Conservation (phyloP, 208 protist species). For the Histomonas meleagridis region DNA sequence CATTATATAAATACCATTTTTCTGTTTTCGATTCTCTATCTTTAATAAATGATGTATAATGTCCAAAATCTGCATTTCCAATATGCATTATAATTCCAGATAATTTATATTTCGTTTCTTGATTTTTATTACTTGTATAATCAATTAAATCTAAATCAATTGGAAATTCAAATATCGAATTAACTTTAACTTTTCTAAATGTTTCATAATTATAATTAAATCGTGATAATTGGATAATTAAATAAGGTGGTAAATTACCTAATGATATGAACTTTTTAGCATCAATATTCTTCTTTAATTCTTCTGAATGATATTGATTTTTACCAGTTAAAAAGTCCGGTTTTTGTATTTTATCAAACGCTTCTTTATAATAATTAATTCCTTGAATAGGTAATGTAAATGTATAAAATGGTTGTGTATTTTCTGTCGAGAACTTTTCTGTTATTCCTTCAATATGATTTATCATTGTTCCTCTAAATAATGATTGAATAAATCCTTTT, state of each 20-base stretch:
- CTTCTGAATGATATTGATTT: slow-evolving; percentile 1
- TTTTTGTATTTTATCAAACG: background rate
- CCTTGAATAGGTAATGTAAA: background rate
- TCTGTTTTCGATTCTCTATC: slow-evolving; percentile 31
- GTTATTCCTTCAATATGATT: background rate
- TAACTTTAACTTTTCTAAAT: background rate
- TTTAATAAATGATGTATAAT: slow-evolving; percentile 61
- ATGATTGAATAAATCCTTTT: too few species aligned
- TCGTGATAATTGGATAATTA: background rate
- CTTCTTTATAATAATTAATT: background rate
- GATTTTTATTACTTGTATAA: background rate
- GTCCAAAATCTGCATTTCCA: slow-evolving; percentile 57
- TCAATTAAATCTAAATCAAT: background rate
- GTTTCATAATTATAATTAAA: background rate
- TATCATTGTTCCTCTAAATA: background rate
- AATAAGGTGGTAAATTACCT: background rate
- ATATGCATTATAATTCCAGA: slow-evolving; percentile 57
- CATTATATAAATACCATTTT: slow-evolving; percentile 4
- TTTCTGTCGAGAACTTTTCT: background rate
- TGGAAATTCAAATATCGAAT: background rate
- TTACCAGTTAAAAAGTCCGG: background rate
- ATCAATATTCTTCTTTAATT: background rate
- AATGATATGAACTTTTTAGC: background rate
- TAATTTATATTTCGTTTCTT: slow-evolving; percentile 48
- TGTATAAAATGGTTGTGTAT: background rate